A percentile compares a stretch with the other conserved stretches of the same genome.
Evolutionary conservation across 139 green algal genomes (phyloP).

Genomic region (Picochlorum sp.): DNA sequence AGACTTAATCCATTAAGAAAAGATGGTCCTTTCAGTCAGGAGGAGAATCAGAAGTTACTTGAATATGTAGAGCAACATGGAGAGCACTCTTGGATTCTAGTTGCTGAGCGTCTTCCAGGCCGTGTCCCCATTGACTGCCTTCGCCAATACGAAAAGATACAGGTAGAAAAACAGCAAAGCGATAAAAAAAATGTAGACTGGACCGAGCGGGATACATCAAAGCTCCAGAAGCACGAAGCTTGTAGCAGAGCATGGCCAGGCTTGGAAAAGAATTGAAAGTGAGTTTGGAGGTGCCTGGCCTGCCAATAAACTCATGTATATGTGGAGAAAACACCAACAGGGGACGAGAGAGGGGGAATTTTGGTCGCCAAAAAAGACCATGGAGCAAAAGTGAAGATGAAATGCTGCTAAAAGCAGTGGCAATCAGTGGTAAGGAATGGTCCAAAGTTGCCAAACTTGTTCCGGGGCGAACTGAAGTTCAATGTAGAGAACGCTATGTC

Average conservation of each 20-base stretch:
- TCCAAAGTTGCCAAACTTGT: constrained; percentile 21
- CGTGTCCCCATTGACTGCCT: constrained; percentile 7
- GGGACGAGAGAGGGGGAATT: background rate
- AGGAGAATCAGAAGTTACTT: constrained; percentile 19
- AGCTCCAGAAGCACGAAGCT: constrained; percentile 19
- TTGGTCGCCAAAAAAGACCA: constrained; percentile 7
- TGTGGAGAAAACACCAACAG: constrained; percentile 24
- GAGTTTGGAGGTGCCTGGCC: constrained; percentile 22
- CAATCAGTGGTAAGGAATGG: constrained; percentile 28
- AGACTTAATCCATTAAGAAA: constrained; percentile 2
- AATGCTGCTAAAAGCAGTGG: constrained; percentile 15
- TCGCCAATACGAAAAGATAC: background rate
- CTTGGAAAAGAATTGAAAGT: constrained; percentile 24
- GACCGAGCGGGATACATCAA: constrained; percentile 9
- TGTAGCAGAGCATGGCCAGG: constrained; percentile 9
- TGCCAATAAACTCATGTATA: constrained; percentile 24
- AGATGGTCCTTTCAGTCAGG: background rate
- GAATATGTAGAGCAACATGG: constrained; percentile 3
- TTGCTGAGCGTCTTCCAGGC: constrained; percentile 3
- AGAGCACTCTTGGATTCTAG: background rate
- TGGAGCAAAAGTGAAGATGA: constrained; percentile 25
- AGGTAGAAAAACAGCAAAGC: background rate
- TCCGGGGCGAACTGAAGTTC: constrained; percentile 25
- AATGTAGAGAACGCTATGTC: constrained; percentile 22
- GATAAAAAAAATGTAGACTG: background rate